Evolutionary conservation across 768 basidiomycete species (phyloP), one percentile per base, ranked within the genome.

Genomic region (Tulasnella sp.): DNA sequence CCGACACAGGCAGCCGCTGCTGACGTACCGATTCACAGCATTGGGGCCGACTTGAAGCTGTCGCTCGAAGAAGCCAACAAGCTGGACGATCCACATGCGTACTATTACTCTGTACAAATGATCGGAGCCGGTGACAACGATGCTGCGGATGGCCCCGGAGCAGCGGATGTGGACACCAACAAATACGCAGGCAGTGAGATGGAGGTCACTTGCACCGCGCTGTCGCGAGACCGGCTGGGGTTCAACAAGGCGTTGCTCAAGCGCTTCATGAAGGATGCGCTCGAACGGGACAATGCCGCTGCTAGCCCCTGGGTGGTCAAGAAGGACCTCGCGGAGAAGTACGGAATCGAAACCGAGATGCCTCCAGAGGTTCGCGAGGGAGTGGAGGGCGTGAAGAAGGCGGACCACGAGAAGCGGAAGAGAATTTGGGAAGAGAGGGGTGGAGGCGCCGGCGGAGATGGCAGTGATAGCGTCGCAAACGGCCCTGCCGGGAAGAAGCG

Each of bases 211-310:
- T 79, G 78, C 44, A 34, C 69, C 37, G 72, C 78, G 6, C 24
- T 79, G 64, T 79, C 78, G 31, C 96, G 98, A 81, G 98, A 99
- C 85, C 94, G 97, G 76, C 89, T 97, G 28, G 92, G 96, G 28
- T 99, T 99, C 87, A 97, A 96, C 41, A 98, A 99, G 86, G 96
- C 96, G 24, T 97, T 99, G 83, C 91, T 99, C 41, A 95, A 96
- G 82, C 93, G 96, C 22, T 98, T 97, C 86, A 94, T 99, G 80
- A 93, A 95, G 82, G 98, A 99, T 84, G 97, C 96, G 83, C 94
- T 99, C 2, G 93, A 95, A 84, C 92, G 98, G 46, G 96, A 97
- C 83, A 90, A 96, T 22, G 93, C 95, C 14, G 93, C 97, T 40
- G 96, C 96, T 11, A 95, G 96, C 0, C 97, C 98, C 8, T 99